These are phyloP conservation scores for Elongisporangium anandrum DNA, from an alignment of 352 stramenopile species.

Conservation along the genomic window DNA sequence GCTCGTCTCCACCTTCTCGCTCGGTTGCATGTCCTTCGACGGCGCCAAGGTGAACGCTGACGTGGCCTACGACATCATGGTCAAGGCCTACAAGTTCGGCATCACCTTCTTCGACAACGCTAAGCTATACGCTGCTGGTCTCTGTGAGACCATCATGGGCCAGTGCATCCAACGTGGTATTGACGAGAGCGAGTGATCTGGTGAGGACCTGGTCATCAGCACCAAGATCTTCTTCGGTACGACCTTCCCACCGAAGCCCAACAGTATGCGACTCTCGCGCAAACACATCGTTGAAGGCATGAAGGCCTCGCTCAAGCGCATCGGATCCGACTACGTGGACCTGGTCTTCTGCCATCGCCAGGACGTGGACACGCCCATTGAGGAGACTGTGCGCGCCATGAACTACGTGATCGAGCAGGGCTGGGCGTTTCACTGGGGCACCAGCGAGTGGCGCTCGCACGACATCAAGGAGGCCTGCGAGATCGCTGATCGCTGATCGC, in stretches of 20 bases:
- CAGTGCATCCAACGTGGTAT: conserved; percentile 18
- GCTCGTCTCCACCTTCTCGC: conserved; percentile 34
- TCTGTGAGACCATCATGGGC: conserved; percentile 31
- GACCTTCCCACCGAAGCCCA: conserved; percentile 7
- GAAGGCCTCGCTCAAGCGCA: conserved; percentile 29
- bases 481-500: conserved; percentile 31
- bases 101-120: conserved; percentile 62
- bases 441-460: conserved; percentile 46
- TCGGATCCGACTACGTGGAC: conserved; percentile 40
- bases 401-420: conserved; percentile 47
- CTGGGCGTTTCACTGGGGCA: conserved; percentile 55
- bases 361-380: conserved; percentile 42
- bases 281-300: conserved; percentile 40
- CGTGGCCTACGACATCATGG: conserved; percentile 27
- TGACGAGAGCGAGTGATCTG: conserved; percentile 9
- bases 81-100: conserved; percentile 23
- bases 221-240: conserved; percentile 54
- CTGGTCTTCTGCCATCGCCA: conserved; percentile 50
- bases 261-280: conserved; percentile 16
- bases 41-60: conserved; percentile 2
- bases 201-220: conserved; percentile 51
- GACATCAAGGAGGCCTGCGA: conserved; percentile 44
- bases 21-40: conserved; percentile 33
- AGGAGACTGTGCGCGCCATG: conserved; percentile 59
- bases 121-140: conserved; percentile 27